Conservation (phyloP, 1,284 basidiomycete species). For the Chalciporus sp. region DNA sequence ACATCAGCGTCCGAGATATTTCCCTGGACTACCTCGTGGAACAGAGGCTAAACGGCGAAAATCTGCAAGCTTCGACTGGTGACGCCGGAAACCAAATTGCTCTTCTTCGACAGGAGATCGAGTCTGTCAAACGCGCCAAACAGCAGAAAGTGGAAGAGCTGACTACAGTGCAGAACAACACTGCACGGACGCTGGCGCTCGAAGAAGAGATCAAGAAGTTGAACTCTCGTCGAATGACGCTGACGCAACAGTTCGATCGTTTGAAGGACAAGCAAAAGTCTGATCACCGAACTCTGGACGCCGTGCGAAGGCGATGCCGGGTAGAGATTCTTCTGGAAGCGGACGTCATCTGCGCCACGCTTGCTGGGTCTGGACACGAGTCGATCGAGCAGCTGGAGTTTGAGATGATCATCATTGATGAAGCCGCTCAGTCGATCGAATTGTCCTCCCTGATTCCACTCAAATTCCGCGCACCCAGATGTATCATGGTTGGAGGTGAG, state of each 20-base stretch:
- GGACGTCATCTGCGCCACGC: conserved; percentile 93
- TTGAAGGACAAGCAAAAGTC: conserved; percentile 81
- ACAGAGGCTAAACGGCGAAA: conserved; percentile 62
- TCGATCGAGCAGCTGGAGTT: conserved; percentile 85
- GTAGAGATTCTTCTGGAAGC: conserved; percentile 83
- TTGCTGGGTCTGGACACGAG: conserved; percentile 93
- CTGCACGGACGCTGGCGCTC: conserved; percentile 49
- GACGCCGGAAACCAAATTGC: conserved; percentile 62
- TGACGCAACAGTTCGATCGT: conserved; percentile 75
- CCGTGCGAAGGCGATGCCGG: conserved; percentile 72
- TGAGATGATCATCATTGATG: conserved; percentile 97
- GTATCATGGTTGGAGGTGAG: conserved; percentile 92
- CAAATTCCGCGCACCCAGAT: conserved; percentile 83
- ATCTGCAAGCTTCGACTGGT: conserved; percentile 41
- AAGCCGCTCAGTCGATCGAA: conserved; percentile 97
- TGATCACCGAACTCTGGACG: conserved; percentile 76
- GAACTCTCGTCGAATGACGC: conserved; percentile 60
- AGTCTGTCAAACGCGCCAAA: conserved; percentile 63
- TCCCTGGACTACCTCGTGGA: conserved; percentile 88
- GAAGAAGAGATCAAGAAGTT: conserved; percentile 73
- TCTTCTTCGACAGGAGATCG: conserved; percentile 66
- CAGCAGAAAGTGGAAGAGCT: conserved; percentile 69
- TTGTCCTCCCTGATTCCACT: conserved; percentile 96
- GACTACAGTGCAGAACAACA: conserved; percentile 52
- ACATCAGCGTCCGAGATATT: conserved; percentile 83